Percentiles rank a stretch among this genome's conserved stretches.
These are phyloP conservation scores for Diaporthe longicolla DNA, from an alignment of 2,329 filamentous ascomycete genomes.

Conservation along the genomic window DNA sequence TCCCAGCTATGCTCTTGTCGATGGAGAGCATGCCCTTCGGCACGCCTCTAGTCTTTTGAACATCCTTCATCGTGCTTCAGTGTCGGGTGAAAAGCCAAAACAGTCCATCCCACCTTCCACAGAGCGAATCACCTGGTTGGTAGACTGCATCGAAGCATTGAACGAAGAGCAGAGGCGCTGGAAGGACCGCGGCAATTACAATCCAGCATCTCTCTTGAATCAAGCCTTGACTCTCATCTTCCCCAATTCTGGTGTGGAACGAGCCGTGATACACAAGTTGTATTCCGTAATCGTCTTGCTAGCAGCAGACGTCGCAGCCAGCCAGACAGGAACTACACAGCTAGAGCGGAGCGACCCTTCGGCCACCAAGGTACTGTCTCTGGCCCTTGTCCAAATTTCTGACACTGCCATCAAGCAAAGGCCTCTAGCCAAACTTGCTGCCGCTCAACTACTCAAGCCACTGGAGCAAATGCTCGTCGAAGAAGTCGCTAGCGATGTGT, in stretches of 20 bases:
- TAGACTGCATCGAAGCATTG: conserved; percentile 63
- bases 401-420: conserved; percentile 45
- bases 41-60: conserved; percentile 61
- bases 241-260: conserved; percentile 38
- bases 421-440: conserved; percentile 47
- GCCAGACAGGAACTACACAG: conserved; percentile 41
- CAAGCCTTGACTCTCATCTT: conserved; percentile 49
- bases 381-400: conserved; percentile 48
- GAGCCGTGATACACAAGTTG: conserved; percentile 47
- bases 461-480: conserved; percentile 24
- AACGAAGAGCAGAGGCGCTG: conserved; percentile 57
- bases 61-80: conserved; percentile 59
- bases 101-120: conserved; percentile 53
- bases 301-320: conserved; percentile 45
- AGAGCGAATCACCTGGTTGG: conserved; percentile 62
- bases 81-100: conserved; percentile 52
- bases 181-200: conserved; percentile 49
- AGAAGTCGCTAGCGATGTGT: neutral
- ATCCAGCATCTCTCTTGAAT: conserved; percentile 55
- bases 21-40: conserved; percentile 59
- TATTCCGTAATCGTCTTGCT: conserved; percentile 48
- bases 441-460: conserved; percentile 46
- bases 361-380: conserved; percentile 43
- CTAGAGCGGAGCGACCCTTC: conserved; percentile 42
- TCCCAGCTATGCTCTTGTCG: conserved; percentile 58